phyloP scores from a whole-genome alignment of 768 basidiomycete species.

The Pulveroboletus sp. region DNA sequence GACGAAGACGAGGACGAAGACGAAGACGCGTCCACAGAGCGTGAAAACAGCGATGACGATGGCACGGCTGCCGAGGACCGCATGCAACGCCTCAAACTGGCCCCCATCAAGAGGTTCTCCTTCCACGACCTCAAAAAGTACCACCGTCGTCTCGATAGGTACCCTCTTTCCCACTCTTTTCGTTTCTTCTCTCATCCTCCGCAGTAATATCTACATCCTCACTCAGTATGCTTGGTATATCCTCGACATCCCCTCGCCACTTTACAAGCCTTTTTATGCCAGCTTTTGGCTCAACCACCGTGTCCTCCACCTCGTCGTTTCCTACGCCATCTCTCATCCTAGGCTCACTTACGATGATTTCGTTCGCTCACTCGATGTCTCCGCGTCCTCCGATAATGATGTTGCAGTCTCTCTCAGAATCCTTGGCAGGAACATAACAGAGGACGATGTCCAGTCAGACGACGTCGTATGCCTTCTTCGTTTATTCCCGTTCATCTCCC shows the following conservation, averaged over 20 bases:
- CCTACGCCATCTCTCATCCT: constrained; percentile 32
- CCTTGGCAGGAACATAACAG: constrained; percentile 42
- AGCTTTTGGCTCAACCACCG: constrained; percentile 51
- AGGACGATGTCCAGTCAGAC: constrained; percentile 43
- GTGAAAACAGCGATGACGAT: constrained; percentile 1
- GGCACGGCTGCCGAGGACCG: constrained; percentile 3
- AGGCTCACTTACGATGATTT: constrained; percentile 41
- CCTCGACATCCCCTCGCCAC: constrained; percentile 44
- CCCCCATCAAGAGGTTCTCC: constrained; percentile 45
- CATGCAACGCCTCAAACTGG: constrained; percentile 37
- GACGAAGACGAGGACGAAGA: constrained; percentile 25
- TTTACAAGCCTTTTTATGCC: constrained; percentile 45
- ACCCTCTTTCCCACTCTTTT: background rate
- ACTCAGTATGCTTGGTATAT: constrained; percentile 72
- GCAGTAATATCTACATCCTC: constrained; percentile 61
- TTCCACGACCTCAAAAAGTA: constrained; percentile 38
- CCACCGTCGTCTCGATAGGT: constrained; percentile 44
- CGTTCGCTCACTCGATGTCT: constrained; percentile 31
- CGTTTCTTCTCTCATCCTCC: constrained; percentile 9
- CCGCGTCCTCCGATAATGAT: constrained; percentile 30
- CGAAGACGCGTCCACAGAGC: constrained; percentile 16
- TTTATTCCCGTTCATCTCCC: background rate
- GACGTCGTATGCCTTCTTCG: constrained; percentile 41
- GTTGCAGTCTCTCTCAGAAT: constrained; percentile 32
- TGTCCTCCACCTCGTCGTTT: constrained; percentile 47